Percentiles rank a stretch among this genome's conserved stretches.
Evolutionary conservation across 2,329 filamentous ascomycete genomes (phyloP).

Genomic region (Tolypocladium paradoxum): DNA sequence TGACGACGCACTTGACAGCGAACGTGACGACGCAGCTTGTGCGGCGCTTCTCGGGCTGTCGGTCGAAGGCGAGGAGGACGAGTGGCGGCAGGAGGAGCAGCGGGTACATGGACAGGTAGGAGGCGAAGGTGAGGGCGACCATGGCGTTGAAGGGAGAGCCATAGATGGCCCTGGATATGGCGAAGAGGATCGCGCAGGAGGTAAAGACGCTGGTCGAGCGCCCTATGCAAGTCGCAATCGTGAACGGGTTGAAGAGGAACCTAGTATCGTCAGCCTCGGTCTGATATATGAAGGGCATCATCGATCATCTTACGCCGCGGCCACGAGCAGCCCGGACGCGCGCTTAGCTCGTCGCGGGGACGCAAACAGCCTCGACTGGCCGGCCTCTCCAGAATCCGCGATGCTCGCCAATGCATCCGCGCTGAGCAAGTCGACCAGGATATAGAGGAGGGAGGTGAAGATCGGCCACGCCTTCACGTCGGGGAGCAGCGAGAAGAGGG

Average conservation of each 20-base stretch:
- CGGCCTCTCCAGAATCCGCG: conserved; percentile 69
- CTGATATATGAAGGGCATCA: background rate
- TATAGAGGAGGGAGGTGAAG: conserved; percentile 72
- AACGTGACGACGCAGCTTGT: conserved; percentile 36
- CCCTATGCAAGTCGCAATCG: conserved; percentile 79
- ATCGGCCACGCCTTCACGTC: conserved; percentile 55
- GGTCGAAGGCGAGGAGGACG: conserved; percentile 69
- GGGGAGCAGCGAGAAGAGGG: conserved; percentile 82
- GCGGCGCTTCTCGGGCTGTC: conserved; percentile 27
- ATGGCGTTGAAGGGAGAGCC: conserved; percentile 67
- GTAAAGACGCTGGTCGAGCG: conserved; percentile 84
- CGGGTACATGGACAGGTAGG: conserved; percentile 89
- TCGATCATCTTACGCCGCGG: conserved; percentile 53
- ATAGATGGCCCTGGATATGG: conserved; percentile 67
- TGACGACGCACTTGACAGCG: conserved; percentile 37
- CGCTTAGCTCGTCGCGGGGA: conserved; percentile 65
- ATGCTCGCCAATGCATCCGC: conserved; percentile 71
- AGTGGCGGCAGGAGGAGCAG: conserved; percentile 76
- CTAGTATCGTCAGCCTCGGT: conserved; percentile 31
- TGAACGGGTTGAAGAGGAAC: conserved; percentile 92
- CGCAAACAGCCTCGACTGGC: conserved; percentile 62
- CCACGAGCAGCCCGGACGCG: conserved; percentile 67
- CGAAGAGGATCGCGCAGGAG: conserved; percentile 75
- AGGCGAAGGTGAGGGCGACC: conserved; percentile 74
- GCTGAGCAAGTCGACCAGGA: conserved; percentile 68